A percentile compares a stretch with the other conserved stretches of the same genome.
These are phyloP conservation scores for Calocera viscosa DNA, from an alignment of 768 basidiomycete species.

Conservation along the genomic window DNA sequence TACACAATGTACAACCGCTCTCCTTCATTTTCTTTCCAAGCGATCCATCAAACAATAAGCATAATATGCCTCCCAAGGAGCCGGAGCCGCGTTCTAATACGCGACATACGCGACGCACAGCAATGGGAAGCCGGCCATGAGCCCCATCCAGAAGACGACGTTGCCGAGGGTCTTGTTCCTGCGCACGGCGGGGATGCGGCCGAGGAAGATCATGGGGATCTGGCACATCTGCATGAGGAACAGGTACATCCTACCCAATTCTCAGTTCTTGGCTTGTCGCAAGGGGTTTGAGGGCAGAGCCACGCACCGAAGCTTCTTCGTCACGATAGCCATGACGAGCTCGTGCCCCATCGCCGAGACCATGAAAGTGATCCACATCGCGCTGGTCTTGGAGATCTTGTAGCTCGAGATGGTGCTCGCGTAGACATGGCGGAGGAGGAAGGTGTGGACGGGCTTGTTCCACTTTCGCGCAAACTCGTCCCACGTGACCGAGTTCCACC, in stretches of 20 bases:
- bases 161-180: slow-evolving; percentile 59
- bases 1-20: no score
- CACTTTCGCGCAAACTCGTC: slow-evolving; percentile 97
- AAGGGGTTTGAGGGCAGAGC: no score
- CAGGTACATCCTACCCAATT: slow-evolving; percentile 83
- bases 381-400: slow-evolving; percentile 59
- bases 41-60: no score
- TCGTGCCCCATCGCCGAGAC: slow-evolving; percentile 85
- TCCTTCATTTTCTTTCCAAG: no score
- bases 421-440: slow-evolving; percentile 90
- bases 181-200: slow-evolving; percentile 63
- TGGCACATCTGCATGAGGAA: slow-evolving; percentile 80
- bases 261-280: no score
- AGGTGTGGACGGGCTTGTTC: slow-evolving; percentile 94
- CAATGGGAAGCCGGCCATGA: slow-evolving; percentile 79
- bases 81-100: slow-evolving; percentile 27
- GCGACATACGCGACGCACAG: slow-evolving; percentile 67
- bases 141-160: slow-evolving; percentile 84
- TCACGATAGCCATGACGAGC: slow-evolving; percentile 91
- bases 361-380: slow-evolving; percentile 87
- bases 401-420: slow-evolving; percentile 72
- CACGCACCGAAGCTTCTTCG: slow-evolving; percentile 75
- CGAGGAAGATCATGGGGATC: slow-evolving; percentile 77
- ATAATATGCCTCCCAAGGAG: not conserved
- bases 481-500: slow-evolving; percentile 96